Percentiles rank a stretch among this genome's conserved stretches.
These are phyloP conservation scores for Cyberlindnera xylosilytica DNA, from an alignment of 805 yeast species.

Conservation along the genomic window DNA sequence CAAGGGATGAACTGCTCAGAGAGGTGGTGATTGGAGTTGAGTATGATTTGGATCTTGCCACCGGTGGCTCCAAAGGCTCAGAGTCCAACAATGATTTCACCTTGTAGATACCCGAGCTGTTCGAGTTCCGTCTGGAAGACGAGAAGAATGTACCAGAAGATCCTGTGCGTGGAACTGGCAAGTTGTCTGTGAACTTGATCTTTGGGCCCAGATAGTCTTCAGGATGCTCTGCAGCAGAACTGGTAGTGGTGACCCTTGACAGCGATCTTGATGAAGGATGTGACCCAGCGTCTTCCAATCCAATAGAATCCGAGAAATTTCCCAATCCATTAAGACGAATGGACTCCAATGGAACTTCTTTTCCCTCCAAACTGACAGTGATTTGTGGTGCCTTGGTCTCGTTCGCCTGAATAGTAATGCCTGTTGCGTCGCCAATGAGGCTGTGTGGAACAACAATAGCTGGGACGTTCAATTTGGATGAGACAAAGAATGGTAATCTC, in stretches of 20 bases:
- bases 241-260: conserved; percentile 5
- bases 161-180: conserved; percentile 13
- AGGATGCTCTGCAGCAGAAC: conserved; percentile 3
- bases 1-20: conserved; percentile 2
- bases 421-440: conserved; percentile 7
- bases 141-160: conserved; percentile 4
- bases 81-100: conserved; percentile 24
- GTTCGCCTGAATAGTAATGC: not conserved
- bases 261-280: conserved; percentile 3
- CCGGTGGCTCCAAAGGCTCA: conserved; percentile 9
- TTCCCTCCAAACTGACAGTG: not conserved
- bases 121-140: conserved; percentile 19
- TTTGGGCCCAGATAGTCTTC: conserved; percentile 15
- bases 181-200: conserved; percentile 22
- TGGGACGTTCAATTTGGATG: conserved; percentile 21
- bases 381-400: not conserved
- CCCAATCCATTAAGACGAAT: not conserved
- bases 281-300: not conserved
- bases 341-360: not conserved
- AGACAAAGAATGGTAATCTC: conserved; percentile 21
- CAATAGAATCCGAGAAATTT: not conserved
- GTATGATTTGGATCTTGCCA: conserved; percentile 18
- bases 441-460: conserved; percentile 21
- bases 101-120: conserved; percentile 19
- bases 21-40: conserved; percentile 4